Evolutionary conservation across 345 rosid genomes (phyloP).

Genomic region (Xanthoceras sorbifolium): DNA sequence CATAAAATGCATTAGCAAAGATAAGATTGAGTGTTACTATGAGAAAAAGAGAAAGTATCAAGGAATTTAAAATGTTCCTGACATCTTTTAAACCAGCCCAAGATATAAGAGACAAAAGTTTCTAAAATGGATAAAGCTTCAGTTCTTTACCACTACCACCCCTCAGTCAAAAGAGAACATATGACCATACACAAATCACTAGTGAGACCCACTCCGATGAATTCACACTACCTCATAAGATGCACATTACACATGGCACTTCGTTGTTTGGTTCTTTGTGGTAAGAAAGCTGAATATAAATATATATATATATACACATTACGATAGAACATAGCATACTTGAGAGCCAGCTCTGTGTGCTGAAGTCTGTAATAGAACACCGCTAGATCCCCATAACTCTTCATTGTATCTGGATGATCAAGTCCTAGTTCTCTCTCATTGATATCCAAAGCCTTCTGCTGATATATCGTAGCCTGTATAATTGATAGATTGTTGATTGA

Average conservation of each 20-base stretch:
- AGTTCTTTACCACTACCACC: background rate
- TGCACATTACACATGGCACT: background rate
- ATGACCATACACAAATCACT: background rate
- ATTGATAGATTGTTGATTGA: conserved; percentile 26
- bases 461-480: conserved; percentile 92
- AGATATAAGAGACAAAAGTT: background rate
- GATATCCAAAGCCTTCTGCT: conserved; percentile 98
- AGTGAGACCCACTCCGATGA: background rate
- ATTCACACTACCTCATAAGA: background rate
- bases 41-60: background rate
- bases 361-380: conserved; percentile 99
- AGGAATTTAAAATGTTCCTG: background rate
- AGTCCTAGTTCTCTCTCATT: conserved; percentile 99
- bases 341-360: conserved; percentile 96
- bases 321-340: conserved; percentile 52
- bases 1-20: conserved; percentile 5
- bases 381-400: conserved; percentile 99
- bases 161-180: background rate
- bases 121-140: background rate
- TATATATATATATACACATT: background rate
- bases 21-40: conserved; percentile 5
- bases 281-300: background rate
- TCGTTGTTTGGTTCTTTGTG: conserved; percentile 1
- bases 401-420: conserved; percentile 99
- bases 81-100: background rate